These are phyloP conservation scores for Cordyceps cicadae DNA, from an alignment of 2,329 filamentous ascomycete species.

Conservation along the genomic window DNA sequence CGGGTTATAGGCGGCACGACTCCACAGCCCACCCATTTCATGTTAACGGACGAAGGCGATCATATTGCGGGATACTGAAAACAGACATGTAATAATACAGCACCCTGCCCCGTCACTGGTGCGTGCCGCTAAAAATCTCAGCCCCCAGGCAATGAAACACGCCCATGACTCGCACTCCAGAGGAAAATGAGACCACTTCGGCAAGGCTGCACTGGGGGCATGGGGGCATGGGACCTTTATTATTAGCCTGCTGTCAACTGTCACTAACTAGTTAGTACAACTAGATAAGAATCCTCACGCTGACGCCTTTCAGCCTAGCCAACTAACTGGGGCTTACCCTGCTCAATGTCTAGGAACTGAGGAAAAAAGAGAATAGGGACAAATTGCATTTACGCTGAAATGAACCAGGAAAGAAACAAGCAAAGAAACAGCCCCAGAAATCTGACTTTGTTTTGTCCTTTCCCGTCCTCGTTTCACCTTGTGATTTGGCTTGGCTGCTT, in stretches of 20 bases:
- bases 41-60: conserved; percentile 11
- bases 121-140: neutral
- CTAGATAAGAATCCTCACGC: neutral
- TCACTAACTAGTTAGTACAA: neutral
- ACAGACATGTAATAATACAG: conserved; percentile 2
- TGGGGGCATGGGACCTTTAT: too few relatives aligned
- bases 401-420: too few relatives aligned
- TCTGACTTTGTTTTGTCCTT: neutral
- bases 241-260: neutral
- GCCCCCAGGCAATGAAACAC: conserved; percentile 5
- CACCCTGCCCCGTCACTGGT: neutral
- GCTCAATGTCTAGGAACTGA: neutral
- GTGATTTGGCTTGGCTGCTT: neutral
- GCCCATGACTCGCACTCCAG: conserved; percentile 4
- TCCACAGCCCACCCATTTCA: conserved; percentile 7
- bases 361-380: neutral
- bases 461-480: neutral
- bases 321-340: neutral
- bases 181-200: conserved; percentile 2
- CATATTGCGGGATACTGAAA: conserved; percentile 8
- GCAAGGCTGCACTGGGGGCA: neutral
- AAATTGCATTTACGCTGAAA: neutral
- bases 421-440: neutral
- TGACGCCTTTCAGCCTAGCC: neutral
- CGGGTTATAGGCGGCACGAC: neutral